Base-by-base conservation (phyloP, 2,329 filamentous ascomycete genomes). In the Domatiomyces catenatus region DNA sequence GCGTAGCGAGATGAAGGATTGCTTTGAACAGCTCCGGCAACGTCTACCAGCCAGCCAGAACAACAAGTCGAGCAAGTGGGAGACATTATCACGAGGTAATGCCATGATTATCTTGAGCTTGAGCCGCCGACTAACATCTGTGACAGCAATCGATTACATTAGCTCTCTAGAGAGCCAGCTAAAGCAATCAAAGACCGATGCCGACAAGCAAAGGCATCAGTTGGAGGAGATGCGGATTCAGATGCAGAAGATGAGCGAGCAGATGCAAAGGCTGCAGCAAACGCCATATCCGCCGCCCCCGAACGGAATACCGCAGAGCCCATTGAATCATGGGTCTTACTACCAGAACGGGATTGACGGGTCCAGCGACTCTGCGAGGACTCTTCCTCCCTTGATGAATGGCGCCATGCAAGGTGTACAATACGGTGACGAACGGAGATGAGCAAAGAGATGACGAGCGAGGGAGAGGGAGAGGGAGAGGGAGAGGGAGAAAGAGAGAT, bases 11-110 rank as follows among this genome's bases (percentile, higher is more conserved):
- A 74, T 74, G 71, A 74, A 74, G 53, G 70, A 72, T 57, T 71
- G 71, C 47, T 74, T 74, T 53, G 71, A 74, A 57, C 61, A 65
- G 18, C 58, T 74, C 44, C 65, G 71, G 26, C 58, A 65, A 39
- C 67, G 69, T 26, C 63, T 74, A 1, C 71, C 71, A 3, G 63
- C 68, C 15, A 66, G 61, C 50, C 70, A 71, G 55, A 71, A 68
- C 54, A 72, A 71, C 59, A 74, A 74, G 55, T 73, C 71, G 6
- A 73, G 71, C 60, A 74, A 74, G 62, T 73, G 71, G 71, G 71
- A 74, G 55, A 74, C 70, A 1, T 58, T 74, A 18, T 71, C 69
- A 20, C 62, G 69, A 65, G 69, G 69, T 71, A 62, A 24, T 8
- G 18, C 19, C 18, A 42, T 43, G 15, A 10, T 42, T 15, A 20